Percentiles rank a stretch among this genome's conserved stretches.
Evolutionary conservation across 1,284 basidiomycete species (phyloP).

Genomic region (Thelephora terrestris): DNA sequence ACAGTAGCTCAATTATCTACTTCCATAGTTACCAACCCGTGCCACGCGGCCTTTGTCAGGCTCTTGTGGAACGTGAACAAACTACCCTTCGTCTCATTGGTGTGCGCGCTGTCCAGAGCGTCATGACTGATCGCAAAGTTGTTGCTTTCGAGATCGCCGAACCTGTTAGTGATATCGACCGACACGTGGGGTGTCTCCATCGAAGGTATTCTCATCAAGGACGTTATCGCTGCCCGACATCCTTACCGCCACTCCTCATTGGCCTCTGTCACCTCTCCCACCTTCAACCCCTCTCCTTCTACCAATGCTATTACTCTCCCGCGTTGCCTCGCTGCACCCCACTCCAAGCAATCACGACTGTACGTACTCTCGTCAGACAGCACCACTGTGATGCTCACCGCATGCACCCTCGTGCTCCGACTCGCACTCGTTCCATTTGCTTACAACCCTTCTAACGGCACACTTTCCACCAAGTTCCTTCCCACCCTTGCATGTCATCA

Average conservation of each 20-base stretch:
- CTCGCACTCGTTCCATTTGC: too few relatives aligned
- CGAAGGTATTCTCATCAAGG: constrained; percentile 90
- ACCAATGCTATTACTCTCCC: too few relatives aligned
- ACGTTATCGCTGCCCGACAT: constrained; percentile 90
- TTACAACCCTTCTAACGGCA: too few relatives aligned
- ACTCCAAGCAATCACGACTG: too few relatives aligned
- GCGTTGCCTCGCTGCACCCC: too few relatives aligned
- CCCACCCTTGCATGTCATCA: too few relatives aligned
- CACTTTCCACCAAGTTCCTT: too few relatives aligned
- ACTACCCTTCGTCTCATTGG: constrained; percentile 94
- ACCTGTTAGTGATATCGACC: constrained; percentile 79
- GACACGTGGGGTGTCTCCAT: constrained; percentile 94
- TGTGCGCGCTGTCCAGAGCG: constrained; percentile 74
- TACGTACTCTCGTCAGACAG: too few relatives aligned
- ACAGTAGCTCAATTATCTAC: constrained; percentile 81
- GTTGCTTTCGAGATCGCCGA: constrained; percentile 95
- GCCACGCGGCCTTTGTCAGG: constrained; percentile 82
- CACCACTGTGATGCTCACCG: too few relatives aligned
- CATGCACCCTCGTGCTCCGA: too few relatives aligned
- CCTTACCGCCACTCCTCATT: constrained; percentile 82
- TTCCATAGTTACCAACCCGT: constrained; percentile 82
- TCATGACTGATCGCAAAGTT: constrained; percentile 90
- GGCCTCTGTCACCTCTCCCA: too few relatives aligned
- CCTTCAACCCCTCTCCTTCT: too few relatives aligned
- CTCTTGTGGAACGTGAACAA: constrained; percentile 88